These are phyloP conservation scores for Phellinidium pouzarii DNA, from an alignment of 1,284 basidiomycete species.

Conservation along the genomic window DNA sequence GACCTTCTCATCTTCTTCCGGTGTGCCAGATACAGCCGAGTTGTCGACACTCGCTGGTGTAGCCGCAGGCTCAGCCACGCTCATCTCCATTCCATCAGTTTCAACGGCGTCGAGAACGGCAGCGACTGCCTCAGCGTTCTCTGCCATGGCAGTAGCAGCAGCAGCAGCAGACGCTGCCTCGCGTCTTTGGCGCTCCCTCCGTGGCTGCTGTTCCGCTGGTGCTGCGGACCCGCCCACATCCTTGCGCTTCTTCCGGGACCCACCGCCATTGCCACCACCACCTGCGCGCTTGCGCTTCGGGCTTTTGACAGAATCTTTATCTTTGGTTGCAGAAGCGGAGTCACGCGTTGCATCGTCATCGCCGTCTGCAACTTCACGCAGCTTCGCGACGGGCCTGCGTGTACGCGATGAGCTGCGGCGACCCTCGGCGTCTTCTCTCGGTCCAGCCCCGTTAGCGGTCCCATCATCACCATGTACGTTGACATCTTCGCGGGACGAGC, in stretches of 20 bases:
- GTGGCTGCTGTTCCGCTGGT: constrained; percentile 8
- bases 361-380: constrained; percentile 36
- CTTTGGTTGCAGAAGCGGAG: neutral
- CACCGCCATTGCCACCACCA: constrained; percentile 4
- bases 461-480: constrained; percentile 32
- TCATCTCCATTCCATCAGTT: neutral
- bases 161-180: constrained; percentile 17
- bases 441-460: neutral
- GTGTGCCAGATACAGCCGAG: neutral
- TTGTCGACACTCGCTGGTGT: constrained; percentile 8
- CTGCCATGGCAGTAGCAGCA: constrained; percentile 14
- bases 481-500: constrained; percentile 27
- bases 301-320: neutral
- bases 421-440: constrained; percentile 11
- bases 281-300: constrained; percentile 14
- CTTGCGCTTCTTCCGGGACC: constrained; percentile 17
- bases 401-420: constrained; percentile 41
- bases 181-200: constrained; percentile 15
- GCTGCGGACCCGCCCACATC: neutral
- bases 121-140: constrained; percentile 14
- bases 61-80: constrained; percentile 4
- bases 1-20: constrained; percentile 12
- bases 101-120: constrained; percentile 14
- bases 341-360: constrained; percentile 15
- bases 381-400: constrained; percentile 45